Conservation (phyloP, 305 asterid genomes). For the Fraxinus albicans region DNA sequence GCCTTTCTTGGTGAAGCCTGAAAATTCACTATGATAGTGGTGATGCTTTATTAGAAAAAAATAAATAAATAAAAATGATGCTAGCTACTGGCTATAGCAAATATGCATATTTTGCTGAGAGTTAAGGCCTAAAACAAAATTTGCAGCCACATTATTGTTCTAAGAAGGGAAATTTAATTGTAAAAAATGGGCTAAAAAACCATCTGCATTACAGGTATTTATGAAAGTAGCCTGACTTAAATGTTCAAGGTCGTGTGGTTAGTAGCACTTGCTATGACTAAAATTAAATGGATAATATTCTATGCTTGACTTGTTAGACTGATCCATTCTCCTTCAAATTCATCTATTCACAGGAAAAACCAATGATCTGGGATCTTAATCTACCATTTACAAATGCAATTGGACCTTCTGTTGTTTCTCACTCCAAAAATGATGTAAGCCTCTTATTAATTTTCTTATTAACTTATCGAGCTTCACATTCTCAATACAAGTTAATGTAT, state of each 20-base stretch:
- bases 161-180: not conserved
- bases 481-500: not conserved
- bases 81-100: not conserved
- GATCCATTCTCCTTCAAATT: constrained; percentile 1
- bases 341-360: constrained; percentile 47
- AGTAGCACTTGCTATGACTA: not conserved
- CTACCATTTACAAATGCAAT: constrained; percentile 55
- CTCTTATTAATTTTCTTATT: constrained; percentile 5
- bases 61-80: too few species aligned
- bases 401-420: constrained; percentile 64
- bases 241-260: constrained; percentile 1
- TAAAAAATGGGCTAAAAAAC: not conserved
- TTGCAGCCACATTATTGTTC: not conserved
- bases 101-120: not conserved
- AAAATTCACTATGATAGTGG: too few species aligned
- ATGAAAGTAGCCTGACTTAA: not conserved
- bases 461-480: constrained; percentile 1
- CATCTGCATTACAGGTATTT: not conserved
- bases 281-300: not conserved
- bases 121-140: not conserved
- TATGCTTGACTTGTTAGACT: not conserved
- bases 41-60: too few species aligned
- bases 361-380: constrained; percentile 59
- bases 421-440: constrained; percentile 68
- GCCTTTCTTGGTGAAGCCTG: too few species aligned